Evolutionary conservation across 148 eudicot genomes (phyloP).

Genomic region (Linanthus parryae): DNA sequence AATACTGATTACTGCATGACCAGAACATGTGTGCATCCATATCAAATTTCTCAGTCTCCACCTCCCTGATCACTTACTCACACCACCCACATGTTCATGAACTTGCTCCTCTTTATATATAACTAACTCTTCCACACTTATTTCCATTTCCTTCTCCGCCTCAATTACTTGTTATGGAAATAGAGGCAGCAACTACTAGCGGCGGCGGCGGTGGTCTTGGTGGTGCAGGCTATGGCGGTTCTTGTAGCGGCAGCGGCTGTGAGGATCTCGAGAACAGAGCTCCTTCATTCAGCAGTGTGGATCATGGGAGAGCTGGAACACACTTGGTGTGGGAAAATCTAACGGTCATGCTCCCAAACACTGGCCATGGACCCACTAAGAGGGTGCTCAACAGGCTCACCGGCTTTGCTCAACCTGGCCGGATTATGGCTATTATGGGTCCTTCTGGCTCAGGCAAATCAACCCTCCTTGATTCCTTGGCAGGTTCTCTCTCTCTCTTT

Average conservation of each 20-base stretch:
- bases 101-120: no score
- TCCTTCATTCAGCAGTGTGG: not conserved
- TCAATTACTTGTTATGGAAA: slow-evolving; percentile 27
- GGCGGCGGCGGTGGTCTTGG: slow-evolving; percentile 9
- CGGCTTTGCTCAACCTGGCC: slow-evolving; percentile 43
- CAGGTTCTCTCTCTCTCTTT: slow-evolving; percentile 26
- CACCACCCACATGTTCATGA: no score
- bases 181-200: slow-evolving; percentile 15
- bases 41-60: no score
- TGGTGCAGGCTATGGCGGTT: no score
- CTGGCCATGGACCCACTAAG: slow-evolving; percentile 24
- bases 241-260: no score
- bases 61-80: no score
- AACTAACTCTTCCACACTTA: no score
- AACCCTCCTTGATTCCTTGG: slow-evolving; percentile 47
- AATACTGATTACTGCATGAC: no score
- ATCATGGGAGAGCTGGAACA: slow-evolving; percentile 12
- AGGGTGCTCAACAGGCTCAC: slow-evolving; percentile 31
- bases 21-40: no score
- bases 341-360: slow-evolving; percentile 37
- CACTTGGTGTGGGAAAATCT: slow-evolving; percentile 48
- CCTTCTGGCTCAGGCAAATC: slow-evolving; percentile 64
- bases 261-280: slow-evolving; percentile 19
- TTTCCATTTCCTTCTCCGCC: no score
- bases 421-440: slow-evolving; percentile 52